Evolutionary conservation across 192 early-diverging fungal genomes (phyloP).

Genomic region (Phycomyces blakesleeanus): DNA sequence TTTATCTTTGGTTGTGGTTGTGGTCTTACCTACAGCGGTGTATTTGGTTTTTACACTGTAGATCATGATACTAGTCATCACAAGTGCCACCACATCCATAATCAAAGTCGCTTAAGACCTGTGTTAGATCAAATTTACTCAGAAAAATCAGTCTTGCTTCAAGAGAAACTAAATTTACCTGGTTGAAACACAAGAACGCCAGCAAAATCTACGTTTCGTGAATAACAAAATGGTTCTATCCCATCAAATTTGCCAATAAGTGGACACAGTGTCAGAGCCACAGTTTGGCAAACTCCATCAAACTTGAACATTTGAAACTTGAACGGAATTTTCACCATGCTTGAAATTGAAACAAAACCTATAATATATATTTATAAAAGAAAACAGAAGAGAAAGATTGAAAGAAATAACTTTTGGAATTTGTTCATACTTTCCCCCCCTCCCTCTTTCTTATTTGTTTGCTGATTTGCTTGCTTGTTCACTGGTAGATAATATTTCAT

Average conservation of each 20-base stretch:
- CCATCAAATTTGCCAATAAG: slow-evolving; percentile 71
- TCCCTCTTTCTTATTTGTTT: no score
- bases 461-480: no score
- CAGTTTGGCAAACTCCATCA: slow-evolving; percentile 81
- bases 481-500: no score
- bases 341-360: background rate
- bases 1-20: no score
- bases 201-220: slow-evolving; percentile 87
- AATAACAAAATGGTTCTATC: slow-evolving; percentile 87
- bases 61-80: slow-evolving; percentile 97
- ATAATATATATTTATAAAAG: no score
- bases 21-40: slow-evolving; percentile 90
- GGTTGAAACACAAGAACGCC: slow-evolving; percentile 90
- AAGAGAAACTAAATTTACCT: no score
- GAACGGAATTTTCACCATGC: slow-evolving; percentile 18
- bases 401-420: no score
- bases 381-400: no score
- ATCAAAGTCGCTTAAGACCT: slow-evolving; percentile 78
- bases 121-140: no score
- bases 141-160: no score
- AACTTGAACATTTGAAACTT: slow-evolving; percentile 74
- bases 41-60: slow-evolving; percentile 94
- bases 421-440: no score
- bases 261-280: slow-evolving; percentile 86
- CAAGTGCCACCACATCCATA: slow-evolving; percentile 81